Evolutionary conservation across 2,329 filamentous ascomycete species (phyloP).

Genomic region (Colletotrichum graminicola): DNA sequence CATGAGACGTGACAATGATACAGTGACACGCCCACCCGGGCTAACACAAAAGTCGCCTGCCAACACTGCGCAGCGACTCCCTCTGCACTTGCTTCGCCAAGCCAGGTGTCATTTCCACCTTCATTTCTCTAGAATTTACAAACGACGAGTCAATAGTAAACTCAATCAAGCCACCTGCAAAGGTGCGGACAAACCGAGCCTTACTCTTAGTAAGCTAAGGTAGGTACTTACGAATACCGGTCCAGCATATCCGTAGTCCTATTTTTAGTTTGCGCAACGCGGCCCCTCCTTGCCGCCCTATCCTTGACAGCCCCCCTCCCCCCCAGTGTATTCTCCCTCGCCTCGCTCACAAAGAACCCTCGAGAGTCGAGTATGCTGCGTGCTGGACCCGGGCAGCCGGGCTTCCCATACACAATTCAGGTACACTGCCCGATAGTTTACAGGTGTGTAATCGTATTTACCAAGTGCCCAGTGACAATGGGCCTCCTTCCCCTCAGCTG

Average conservation of each 20-base stretch:
- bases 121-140: conserved; percentile 3
- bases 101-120: neutral
- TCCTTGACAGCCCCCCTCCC: neutral
- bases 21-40: neutral
- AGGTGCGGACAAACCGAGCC: conserved; percentile 7
- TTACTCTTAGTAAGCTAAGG: neutral
- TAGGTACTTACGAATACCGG: neutral
- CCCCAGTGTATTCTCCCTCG: neutral
- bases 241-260: conserved; percentile 11
- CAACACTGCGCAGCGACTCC: neutral
- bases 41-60: neutral
- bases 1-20: neutral
- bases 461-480: neutral
- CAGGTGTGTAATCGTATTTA: too few relatives aligned
- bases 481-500: too few relatives aligned
- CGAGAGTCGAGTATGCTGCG: neutral
- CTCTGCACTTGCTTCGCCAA: neutral
- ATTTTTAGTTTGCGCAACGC: conserved; percentile 28
- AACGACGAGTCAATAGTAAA: neutral
- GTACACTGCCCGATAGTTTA: too few relatives aligned
- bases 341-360: neutral
- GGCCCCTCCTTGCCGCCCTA: neutral
- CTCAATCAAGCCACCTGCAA: conserved; percentile 15
- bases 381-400: neutral
- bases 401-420: too few relatives aligned